Conservation (phyloP, 2,329 filamentous ascomycete genomes). For the Colletotrichum spaethianum region DNA sequence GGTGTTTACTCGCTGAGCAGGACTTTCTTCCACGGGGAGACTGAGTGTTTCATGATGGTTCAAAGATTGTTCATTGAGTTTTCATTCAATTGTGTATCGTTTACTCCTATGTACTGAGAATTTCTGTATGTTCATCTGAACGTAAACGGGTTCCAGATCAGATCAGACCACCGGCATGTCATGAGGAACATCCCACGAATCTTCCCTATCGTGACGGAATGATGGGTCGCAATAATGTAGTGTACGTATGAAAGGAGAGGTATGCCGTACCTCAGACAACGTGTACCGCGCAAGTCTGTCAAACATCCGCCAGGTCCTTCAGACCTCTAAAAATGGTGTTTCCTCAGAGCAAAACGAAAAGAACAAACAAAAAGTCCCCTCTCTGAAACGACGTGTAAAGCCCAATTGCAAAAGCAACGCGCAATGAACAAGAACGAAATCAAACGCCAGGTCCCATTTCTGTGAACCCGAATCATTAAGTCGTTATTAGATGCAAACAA, state of each 20-base stretch:
- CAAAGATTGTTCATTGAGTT: slow-evolving; percentile 20
- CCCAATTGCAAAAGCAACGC: slow-evolving; percentile 9
- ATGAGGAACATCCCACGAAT: slow-evolving; percentile 6
- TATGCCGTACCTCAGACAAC: background rate
- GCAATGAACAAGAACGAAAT: slow-evolving; percentile 33
- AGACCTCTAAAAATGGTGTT: background rate
- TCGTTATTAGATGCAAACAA: slow-evolving; percentile 40
- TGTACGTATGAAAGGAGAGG: background rate
- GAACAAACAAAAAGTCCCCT: background rate
- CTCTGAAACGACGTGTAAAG: background rate
- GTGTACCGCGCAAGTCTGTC: background rate
- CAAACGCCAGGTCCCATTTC: slow-evolving; percentile 34
- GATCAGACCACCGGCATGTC: slow-evolving; percentile 14
- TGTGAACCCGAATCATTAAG: slow-evolving; percentile 40
- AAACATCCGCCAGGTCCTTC: background rate
- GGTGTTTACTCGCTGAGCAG: slow-evolving; percentile 4
- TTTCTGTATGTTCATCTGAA: slow-evolving; percentile 37
- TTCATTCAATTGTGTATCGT: slow-evolving; percentile 20
- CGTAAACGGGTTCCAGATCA: slow-evolving; percentile 15
- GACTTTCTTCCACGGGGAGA: background rate
- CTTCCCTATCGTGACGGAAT: background rate
- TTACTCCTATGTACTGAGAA: slow-evolving; percentile 28
- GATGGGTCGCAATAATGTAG: background rate
- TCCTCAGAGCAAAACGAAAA: background rate
- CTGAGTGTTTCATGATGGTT: background rate